Conservation (phyloP, 306 rosid species). For the Senna siamea region DNA sequence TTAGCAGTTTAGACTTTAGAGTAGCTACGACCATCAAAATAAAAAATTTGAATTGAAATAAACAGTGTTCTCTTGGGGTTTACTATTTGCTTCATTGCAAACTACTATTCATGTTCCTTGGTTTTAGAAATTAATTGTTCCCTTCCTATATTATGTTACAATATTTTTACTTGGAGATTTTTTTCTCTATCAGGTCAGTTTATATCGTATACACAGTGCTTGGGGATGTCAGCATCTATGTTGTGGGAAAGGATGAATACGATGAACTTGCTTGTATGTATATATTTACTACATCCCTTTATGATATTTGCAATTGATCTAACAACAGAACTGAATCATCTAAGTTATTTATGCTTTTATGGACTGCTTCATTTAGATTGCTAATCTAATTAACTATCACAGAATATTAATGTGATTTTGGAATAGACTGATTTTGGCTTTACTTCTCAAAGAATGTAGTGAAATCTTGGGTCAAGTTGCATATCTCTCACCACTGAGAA, state of each 20-base stretch:
- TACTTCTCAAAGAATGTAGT: constrained; percentile 3
- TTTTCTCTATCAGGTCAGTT: constrained; percentile 72
- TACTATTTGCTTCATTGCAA: constrained; percentile 8
- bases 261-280: constrained; percentile 93
- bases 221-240: constrained; percentile 88
- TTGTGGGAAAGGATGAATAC: constrained; percentile 90
- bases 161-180: constrained; percentile 11
- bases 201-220: constrained; percentile 90
- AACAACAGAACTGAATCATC: constrained; percentile 19
- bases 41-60: constrained; percentile 8
- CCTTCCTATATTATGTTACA: not conserved
- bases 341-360: constrained; percentile 27
- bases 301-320: not conserved
- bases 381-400: not conserved
- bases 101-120: constrained; percentile 12
- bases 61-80: not conserved
- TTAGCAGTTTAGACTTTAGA: constrained; percentile 5
- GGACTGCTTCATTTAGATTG: not conserved
- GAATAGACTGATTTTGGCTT: not conserved
- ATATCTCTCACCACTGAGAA: not conserved
- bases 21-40: not conserved
- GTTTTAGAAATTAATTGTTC: not conserved
- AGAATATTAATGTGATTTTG: not conserved
- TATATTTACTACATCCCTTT: constrained; percentile 41
- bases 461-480: constrained; percentile 8